Percentiles rank a stretch among this genome's conserved stretches.
Evolutionary conservation across 1,284 basidiomycete species (phyloP).

Genomic region (Hemileia vastatrix): DNA sequence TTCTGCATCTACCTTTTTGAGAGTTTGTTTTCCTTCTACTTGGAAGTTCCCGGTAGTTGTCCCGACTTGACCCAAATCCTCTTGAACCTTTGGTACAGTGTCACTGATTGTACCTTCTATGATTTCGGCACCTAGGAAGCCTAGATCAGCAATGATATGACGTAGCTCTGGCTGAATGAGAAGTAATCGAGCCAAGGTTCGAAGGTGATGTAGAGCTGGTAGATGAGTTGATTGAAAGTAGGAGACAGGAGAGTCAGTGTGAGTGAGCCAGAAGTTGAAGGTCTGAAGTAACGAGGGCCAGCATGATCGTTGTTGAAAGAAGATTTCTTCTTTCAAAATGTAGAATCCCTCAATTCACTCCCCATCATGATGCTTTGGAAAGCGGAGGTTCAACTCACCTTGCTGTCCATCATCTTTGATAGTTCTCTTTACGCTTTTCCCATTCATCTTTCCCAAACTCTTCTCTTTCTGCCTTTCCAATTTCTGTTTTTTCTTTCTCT

Average conservation of each 20-base stretch:
- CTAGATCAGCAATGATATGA: conserved; percentile 22
- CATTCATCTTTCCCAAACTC: no score
- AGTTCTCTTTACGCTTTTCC: no score
- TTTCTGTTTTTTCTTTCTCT: no score
- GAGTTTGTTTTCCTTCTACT: neutral
- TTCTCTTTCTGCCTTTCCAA: no score
- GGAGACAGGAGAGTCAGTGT: neutral
- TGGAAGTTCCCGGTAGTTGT: conserved; percentile 13
- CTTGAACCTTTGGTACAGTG: conserved; percentile 19
- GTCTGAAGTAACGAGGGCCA: no score
- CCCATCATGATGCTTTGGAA: no score
- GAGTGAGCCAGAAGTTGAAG: no score
- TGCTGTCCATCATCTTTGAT: no score
- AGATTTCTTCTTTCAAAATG: no score
- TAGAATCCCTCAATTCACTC: no score
- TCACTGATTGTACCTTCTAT: conserved; percentile 16
- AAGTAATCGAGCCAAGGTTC: conserved; percentile 14
- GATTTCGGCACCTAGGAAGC: conserved; percentile 19
- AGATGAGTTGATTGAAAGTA: neutral
- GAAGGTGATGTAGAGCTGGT: conserved; percentile 16
- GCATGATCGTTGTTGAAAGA: no score
- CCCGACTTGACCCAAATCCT: conserved; percentile 20
- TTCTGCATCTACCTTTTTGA: neutral
- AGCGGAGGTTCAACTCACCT: no score
- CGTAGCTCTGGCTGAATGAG: conserved; percentile 26